phyloP scores from a whole-genome alignment of 352 stramenopile genomes.

The Globisporangium nagaii region DNA sequence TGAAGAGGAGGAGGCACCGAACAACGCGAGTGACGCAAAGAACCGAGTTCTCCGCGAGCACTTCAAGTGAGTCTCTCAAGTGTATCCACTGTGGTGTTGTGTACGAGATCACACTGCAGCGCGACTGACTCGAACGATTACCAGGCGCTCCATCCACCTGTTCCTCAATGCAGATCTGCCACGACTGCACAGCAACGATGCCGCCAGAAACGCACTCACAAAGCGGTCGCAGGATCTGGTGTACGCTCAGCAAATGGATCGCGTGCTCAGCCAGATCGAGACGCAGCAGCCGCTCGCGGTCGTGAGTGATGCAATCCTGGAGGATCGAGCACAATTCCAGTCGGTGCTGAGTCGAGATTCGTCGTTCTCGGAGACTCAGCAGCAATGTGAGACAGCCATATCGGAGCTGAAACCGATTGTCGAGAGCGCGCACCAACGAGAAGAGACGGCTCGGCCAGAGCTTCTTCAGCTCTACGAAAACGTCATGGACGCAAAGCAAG shows the following conservation, averaged over 20 bases:
- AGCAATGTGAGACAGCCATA: neutral
- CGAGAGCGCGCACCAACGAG: neutral
- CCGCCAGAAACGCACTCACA: neutral
- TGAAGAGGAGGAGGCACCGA: neutral
- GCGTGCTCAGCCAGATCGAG: constrained; percentile 24
- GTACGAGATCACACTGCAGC: no score
- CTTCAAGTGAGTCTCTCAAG: constrained; percentile 9
- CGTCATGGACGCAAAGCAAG: constrained; percentile 19
- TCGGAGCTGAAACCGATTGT: neutral
- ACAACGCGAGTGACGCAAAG: constrained; percentile 1
- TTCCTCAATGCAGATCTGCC: constrained; percentile 15
- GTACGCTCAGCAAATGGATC: constrained; percentile 43
- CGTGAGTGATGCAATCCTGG: constrained; percentile 15
- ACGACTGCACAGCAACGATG: neutral
- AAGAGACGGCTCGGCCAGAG: neutral
- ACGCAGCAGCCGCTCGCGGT: constrained; percentile 16
- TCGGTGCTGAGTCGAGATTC: neutral
- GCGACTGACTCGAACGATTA: neutral
- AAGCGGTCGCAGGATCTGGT: constrained; percentile 23
- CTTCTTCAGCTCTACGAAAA: constrained; percentile 30
- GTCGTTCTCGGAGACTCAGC: neutral
- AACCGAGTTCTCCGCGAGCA: constrained; percentile 12
- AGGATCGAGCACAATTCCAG: constrained; percentile 22
- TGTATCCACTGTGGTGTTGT: no score
- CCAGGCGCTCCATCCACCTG: constrained; percentile 13